These are phyloP conservation scores for Podila epicladia DNA, from an alignment of 192 early-diverging fungal genomes.

Conservation along the genomic window DNA sequence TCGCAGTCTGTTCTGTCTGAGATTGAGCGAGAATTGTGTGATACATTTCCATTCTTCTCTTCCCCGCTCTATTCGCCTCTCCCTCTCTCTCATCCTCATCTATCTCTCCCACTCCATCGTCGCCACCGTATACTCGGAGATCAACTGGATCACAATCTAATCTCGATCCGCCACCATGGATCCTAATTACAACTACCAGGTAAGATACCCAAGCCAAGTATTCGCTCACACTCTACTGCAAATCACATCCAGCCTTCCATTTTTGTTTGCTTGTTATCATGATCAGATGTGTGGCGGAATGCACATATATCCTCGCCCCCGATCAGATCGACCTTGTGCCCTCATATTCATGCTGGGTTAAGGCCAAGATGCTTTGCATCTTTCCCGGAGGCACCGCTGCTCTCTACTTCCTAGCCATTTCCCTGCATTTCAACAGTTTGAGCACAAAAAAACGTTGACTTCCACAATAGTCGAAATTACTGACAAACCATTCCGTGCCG, in stretches of 20 bases:
- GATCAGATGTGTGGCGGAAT: too few relatives aligned
- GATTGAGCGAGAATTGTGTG: too few relatives aligned
- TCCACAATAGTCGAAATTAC: not conserved
- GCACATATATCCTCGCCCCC: too few relatives aligned
- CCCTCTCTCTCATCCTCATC: not conserved
- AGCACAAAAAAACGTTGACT: not conserved
- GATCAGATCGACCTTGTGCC: too few relatives aligned
- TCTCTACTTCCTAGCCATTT: not conserved
- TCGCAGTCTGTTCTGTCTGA: not conserved
- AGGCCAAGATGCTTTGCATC: too few relatives aligned
- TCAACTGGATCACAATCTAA: not conserved
- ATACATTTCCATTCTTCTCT: not conserved
- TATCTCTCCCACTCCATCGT: not conserved
- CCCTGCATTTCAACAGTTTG: not conserved
- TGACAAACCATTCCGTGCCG: not conserved
- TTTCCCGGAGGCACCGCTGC: not conserved
- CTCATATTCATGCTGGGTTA: too few relatives aligned
- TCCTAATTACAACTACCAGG: conserved; percentile 52
- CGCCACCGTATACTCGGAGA: not conserved
- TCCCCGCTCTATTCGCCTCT: not conserved
- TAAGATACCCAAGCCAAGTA: conserved; percentile 5
- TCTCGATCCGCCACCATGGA: conserved; percentile 17
- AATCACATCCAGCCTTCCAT: too few relatives aligned
- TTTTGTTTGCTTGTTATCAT: too few relatives aligned
- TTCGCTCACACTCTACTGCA: not conserved